phyloP scores from a whole-genome alignment of 805 yeast genomes.

The Candida loeiensis region DNA sequence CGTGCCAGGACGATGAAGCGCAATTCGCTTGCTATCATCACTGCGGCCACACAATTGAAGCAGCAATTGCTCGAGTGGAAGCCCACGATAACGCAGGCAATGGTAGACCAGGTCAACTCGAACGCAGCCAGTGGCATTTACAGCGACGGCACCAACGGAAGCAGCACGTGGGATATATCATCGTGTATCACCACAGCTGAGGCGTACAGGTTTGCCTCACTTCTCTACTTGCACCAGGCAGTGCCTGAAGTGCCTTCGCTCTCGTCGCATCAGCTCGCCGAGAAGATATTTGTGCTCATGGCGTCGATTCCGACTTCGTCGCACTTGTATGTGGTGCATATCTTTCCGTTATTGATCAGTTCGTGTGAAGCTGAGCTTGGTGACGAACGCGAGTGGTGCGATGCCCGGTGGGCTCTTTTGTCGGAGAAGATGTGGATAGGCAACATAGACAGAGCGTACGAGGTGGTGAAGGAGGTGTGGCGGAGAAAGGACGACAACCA shows the following conservation, averaged over 20 bases:
- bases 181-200: constrained; percentile 69
- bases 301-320: constrained; percentile 63
- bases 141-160: constrained; percentile 13
- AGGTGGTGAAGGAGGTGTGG: constrained; percentile 73
- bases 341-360: constrained; percentile 61
- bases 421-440: constrained; percentile 60
- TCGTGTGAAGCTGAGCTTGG: constrained; percentile 61
- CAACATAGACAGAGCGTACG: constrained; percentile 60
- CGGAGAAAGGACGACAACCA: constrained; percentile 49
- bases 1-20: constrained; percentile 14
- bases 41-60: constrained; percentile 53
- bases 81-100: constrained; percentile 42
- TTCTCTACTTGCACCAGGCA: constrained; percentile 62
- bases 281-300: constrained; percentile 53
- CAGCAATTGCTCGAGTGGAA: constrained; percentile 54
- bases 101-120: constrained; percentile 17
- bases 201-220: constrained; percentile 58
- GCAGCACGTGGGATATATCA: constrained; percentile 47
- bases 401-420: constrained; percentile 53
- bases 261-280: constrained; percentile 54
- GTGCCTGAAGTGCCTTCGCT: constrained; percentile 64
- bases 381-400: constrained; percentile 62
- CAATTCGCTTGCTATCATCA: constrained; percentile 46
- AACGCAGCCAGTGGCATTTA: constrained; percentile 28
- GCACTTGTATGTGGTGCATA: constrained; percentile 54